Evolutionary conservation across 805 yeast genomes (phyloP), one percentile per base, ranked within the genome.

Genomic region (Henningerozyma blattae): DNA sequence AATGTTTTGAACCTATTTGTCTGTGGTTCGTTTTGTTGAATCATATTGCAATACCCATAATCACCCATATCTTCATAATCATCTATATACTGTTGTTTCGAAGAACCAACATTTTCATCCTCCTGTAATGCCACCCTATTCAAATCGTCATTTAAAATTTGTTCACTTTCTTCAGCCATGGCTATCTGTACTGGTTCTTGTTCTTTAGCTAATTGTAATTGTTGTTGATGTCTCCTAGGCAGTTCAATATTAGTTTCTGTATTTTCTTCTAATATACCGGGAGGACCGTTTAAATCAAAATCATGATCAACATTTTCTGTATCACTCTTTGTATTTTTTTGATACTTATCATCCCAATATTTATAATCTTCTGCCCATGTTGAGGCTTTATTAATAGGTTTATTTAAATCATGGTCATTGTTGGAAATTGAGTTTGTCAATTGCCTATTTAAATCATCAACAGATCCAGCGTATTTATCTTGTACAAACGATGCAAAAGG

Each of bases 81-180:
- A 43, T 9, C 46, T 40, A 17, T 41, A 42, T 80, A 80, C 38
- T 75, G 74, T 50, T 75, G 78, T 40, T 80, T 72, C 19, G 77
- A 83, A 14, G 78, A 75, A 42, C 77, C 89, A 49, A 75, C 82
- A 43, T 80, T 87, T 36, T 78, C 77, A 22, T 67, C 54, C 18
- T 50, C 53, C 18, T 49, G 57, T n/a, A n/a, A n/a, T n/a, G n/a
- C n/a, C n/a, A n/a, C n/a, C n/a, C n/a, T n/a, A n/a, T n/a, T n/a
- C n/a, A n/a, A n/a, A n/a, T n/a, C n/a, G n/a, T n/a, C n/a, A n/a
- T n/a, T n/a, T n/a, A n/a, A n/a, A n/a, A n/a, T n/a, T n/a, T n/a
- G 24, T 20, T 20, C 12, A 12, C 8, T 20, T 20, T 20, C 24
- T n/a, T 14, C 28, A 7, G 15, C 15, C 7, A 10, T 9, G 28